phyloP scores from a whole-genome alignment of 73 alveolate genomes.

The Paramecium biaurelia region DNA sequence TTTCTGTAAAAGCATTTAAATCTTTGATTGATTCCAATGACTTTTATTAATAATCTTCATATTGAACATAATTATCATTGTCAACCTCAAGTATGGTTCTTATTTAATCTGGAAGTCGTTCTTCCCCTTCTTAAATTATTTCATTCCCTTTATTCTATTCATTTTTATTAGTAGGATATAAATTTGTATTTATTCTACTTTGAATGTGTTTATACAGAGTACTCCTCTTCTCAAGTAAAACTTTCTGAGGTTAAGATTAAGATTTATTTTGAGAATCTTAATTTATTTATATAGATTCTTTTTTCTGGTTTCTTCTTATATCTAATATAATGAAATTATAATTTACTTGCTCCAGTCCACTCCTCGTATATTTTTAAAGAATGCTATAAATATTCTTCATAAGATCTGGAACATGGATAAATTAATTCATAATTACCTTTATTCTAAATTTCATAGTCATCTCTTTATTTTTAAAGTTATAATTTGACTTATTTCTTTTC shows the following conservation, averaged over 20 bases:
- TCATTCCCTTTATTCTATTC: not conserved
- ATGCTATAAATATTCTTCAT: conserved; percentile 49
- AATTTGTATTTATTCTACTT: not conserved
- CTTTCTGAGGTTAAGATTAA: not conserved
- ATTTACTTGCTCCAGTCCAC: conserved; percentile 59
- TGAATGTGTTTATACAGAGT: not conserved
- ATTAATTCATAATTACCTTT: conserved; percentile 42
- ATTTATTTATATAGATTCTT: not conserved
- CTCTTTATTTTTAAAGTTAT: conserved; percentile 29
- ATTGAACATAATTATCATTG: not conserved
- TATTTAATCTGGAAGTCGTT: not conserved
- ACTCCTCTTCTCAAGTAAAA: not conserved
- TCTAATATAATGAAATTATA: not conserved
- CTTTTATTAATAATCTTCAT: not conserved
- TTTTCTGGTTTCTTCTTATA: conserved; percentile 39
- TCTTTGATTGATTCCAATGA: not conserved
- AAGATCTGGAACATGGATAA: conserved; percentile 41
- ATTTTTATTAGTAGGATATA: not conserved
- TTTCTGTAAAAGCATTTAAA: not conserved
- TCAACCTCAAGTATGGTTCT: not conserved
- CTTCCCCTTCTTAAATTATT: not conserved
- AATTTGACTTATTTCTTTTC: conserved; percentile 7
- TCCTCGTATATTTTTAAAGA: conserved; percentile 55
- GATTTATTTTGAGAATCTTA: not conserved
- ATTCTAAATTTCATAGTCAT: conserved; percentile 52